Conservation (phyloP, 768 basidiomycete genomes). For the Kondoa subrosea region DNA sequence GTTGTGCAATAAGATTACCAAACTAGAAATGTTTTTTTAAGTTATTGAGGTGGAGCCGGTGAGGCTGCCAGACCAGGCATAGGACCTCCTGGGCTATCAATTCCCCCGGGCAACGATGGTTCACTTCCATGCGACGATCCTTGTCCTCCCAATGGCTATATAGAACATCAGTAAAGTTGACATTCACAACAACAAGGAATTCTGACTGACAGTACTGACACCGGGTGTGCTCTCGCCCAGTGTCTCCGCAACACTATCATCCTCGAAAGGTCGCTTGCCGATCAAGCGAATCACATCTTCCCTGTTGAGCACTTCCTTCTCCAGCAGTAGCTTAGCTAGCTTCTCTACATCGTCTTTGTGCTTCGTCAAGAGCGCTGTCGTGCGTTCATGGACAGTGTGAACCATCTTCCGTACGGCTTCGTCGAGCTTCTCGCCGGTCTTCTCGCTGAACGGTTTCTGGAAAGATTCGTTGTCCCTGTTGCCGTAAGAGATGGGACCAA, state of each 20-base stretch:
- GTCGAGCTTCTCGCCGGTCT: conserved; percentile 78
- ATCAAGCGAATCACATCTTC: conserved; percentile 74
- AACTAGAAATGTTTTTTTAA: too few relatives aligned
- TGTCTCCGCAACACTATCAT: conserved; percentile 22
- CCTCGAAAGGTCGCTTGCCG: conserved; percentile 64
- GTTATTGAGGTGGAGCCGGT: too few relatives aligned
- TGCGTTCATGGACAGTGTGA: conserved; percentile 64
- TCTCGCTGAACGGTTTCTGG: conserved; percentile 97
- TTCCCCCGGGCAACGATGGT: not conserved
- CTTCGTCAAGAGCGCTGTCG: conserved; percentile 58
- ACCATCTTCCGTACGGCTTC: conserved; percentile 89
- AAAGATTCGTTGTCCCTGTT: conserved; percentile 72
- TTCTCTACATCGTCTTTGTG: conserved; percentile 81
- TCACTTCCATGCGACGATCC: not conserved
- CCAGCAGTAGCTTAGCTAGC: conserved; percentile 72
- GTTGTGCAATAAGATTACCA: too few relatives aligned
- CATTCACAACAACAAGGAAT: not conserved
- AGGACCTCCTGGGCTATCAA: not conserved
- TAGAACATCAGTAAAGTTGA: not conserved
- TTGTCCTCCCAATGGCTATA: not conserved
- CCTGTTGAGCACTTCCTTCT: conserved; percentile 89
- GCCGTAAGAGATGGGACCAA: conserved; percentile 93
- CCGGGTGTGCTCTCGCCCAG: conserved; percentile 3
- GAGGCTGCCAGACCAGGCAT: too few relatives aligned
- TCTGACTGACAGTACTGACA: not conserved